Conservation (phyloP, 176 grass and related monocot species). For the Otatea glauca region DNA sequence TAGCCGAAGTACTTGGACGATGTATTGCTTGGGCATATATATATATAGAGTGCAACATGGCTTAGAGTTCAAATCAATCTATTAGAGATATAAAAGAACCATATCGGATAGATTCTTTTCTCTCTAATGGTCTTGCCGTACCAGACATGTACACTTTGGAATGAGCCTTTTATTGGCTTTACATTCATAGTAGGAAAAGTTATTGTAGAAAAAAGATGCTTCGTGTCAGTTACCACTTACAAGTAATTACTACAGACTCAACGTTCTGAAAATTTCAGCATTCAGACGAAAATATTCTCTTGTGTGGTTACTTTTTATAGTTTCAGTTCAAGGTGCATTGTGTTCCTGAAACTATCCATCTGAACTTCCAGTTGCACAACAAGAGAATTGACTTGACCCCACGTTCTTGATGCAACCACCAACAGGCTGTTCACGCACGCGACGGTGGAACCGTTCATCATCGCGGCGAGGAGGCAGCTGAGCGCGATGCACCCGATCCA, state of each 20-base stretch:
- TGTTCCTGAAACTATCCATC: not conserved
- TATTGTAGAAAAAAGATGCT: not conserved
- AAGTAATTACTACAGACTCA: not conserved
- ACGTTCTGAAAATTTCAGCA: not conserved
- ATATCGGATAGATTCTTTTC: too few species aligned
- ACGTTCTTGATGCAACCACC: not conserved
- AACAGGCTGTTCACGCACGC: constrained; percentile 84
- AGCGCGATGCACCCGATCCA: constrained; percentile 90
- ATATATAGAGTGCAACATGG: too few species aligned
- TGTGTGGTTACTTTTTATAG: not conserved
- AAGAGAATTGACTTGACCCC: not conserved
- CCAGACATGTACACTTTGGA: not conserved
- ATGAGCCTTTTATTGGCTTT: not conserved
- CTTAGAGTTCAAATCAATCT: too few species aligned
- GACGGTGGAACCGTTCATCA: constrained; percentile 88
- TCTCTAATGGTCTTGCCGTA: too few species aligned
- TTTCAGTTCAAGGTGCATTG: not conserved
- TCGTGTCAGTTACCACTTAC: not conserved
- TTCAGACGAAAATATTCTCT: not conserved
- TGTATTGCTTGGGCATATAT: too few species aligned
- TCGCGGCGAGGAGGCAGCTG: constrained; percentile 80
- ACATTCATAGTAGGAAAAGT: not conserved
- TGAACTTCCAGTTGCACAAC: not conserved
- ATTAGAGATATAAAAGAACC: too few species aligned
- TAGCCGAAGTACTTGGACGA: too few species aligned